These are phyloP conservation scores for Pichia phayaonensis DNA, from an alignment of 805 yeast genomes.

Conservation along the genomic window DNA sequence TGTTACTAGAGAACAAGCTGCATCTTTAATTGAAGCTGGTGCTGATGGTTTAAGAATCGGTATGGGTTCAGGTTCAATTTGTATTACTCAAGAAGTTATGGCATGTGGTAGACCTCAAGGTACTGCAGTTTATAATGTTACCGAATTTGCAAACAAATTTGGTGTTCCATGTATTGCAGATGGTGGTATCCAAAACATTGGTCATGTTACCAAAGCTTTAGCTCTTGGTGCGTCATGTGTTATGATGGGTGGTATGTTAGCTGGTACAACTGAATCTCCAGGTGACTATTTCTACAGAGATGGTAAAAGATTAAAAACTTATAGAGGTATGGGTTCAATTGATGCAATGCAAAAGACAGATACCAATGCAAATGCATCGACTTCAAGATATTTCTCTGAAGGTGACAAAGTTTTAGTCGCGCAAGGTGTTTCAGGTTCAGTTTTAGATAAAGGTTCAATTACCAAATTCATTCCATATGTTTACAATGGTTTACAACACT, in stretches of 20 bases:
- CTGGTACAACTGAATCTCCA: conserved; percentile 98
- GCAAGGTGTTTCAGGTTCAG: conserved; percentile 97
- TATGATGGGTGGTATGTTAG: conserved; percentile 99
- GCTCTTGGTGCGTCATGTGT: conserved; percentile 95
- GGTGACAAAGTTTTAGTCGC: conserved; percentile 93
- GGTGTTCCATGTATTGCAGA: conserved; percentile 99
- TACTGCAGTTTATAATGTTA: conserved; percentile 92
- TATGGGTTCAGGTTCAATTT: conserved; percentile 99
- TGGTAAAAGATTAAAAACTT: conserved; percentile 93
- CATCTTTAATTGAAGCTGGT: conserved; percentile 87
- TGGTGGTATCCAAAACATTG: conserved; percentile 98
- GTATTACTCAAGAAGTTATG: conserved; percentile 99
- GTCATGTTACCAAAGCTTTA: conserved; percentile 94
- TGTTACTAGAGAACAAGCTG: conserved; percentile 98
- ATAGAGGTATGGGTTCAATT: conserved; percentile 99
- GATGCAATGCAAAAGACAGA: conserved; percentile 96
- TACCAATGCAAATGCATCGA: conserved; percentile 88
- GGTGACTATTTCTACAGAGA: conserved; percentile 97
- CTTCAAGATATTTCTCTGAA: conserved; percentile 97
- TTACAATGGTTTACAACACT: conserved; percentile 93
- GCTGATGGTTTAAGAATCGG: conserved; percentile 98
- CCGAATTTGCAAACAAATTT: conserved; percentile 88
- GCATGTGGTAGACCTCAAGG: conserved; percentile 99
- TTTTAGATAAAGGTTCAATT: conserved; percentile 93
- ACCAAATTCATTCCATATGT: conserved; percentile 91